Conservation (phyloP, 495 filamentous ascomycete genomes). For the Podospora anserina region DNA sequence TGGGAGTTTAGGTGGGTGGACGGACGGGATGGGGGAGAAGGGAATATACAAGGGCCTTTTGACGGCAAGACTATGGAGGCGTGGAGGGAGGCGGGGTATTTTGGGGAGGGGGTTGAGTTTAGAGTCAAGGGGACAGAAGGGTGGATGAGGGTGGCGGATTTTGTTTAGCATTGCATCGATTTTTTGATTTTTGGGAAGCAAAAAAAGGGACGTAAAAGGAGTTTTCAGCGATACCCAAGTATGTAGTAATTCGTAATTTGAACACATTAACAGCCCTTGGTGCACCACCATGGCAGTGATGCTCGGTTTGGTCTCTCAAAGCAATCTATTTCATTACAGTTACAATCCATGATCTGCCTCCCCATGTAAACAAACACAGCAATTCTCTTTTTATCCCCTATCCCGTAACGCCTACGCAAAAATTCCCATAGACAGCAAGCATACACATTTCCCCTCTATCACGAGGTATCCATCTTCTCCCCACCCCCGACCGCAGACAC, state of each 20-base stretch:
- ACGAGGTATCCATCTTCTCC: slow-evolving; percentile 69
- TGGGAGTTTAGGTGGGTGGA: slow-evolving; percentile 96
- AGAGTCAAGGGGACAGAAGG: slow-evolving; percentile 55
- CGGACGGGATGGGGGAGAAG: slow-evolving; percentile 72
- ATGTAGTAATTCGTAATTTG: neutral
- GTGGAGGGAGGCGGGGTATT: slow-evolving; percentile 89
- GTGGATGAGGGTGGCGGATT: slow-evolving; percentile 63
- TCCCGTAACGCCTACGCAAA: slow-evolving; percentile 3
- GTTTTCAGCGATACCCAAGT: neutral
- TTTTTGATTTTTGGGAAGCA: neutral
- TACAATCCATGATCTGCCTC: neutral
- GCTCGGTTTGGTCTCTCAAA: neutral
- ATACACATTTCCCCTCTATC: neutral
- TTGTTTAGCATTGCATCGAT: slow-evolving; percentile 46
- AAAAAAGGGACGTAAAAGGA: neutral
- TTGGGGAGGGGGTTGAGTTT: slow-evolving; percentile 92
- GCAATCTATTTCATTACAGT: slow-evolving; percentile 4
- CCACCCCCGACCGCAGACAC: slow-evolving; percentile 32
- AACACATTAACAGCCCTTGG: neutral
- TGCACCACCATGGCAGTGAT: too few relatives aligned
- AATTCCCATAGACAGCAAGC: neutral
- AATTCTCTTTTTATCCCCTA: neutral
- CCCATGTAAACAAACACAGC: neutral
- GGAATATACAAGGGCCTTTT: slow-evolving; percentile 71
- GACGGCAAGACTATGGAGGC: slow-evolving; percentile 77